A percentile compares a stretch with the other conserved stretches of the same genome.
phyloP scores from a whole-genome alignment of 140 eudicot genomes.

The Oenanthe javanica region DNA sequence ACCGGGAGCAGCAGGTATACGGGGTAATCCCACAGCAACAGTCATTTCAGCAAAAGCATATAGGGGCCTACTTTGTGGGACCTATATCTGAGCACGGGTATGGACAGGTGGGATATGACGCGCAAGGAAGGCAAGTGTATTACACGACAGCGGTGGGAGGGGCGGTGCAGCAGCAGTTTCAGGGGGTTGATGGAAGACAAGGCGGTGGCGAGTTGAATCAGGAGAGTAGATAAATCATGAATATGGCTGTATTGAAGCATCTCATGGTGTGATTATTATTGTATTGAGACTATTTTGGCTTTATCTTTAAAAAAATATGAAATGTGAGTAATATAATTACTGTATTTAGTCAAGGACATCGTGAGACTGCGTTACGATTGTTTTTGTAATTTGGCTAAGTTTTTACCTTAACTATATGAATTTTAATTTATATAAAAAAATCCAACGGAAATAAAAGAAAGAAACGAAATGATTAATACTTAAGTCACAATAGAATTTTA shows the following conservation, averaged over 20 bases:
- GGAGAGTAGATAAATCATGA: constrained; percentile 24
- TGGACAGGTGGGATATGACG: constrained; percentile 36
- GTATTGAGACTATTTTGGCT: too few relatives aligned
- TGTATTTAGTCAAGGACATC: too few relatives aligned
- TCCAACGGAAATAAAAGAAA: too few relatives aligned
- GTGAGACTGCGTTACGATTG: too few relatives aligned
- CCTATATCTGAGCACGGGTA: constrained; percentile 27
- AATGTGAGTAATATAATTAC: too few relatives aligned
- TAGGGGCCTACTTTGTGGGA: constrained; percentile 34
- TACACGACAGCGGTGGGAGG: constrained; percentile 28
- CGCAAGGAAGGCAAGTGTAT: constrained; percentile 44
- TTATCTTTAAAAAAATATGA: too few relatives aligned
- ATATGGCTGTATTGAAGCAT: not conserved
- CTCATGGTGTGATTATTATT: not conserved
- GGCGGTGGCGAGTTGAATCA: constrained; percentile 34
- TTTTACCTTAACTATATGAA: too few relatives aligned
- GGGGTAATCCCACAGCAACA: constrained; percentile 24
- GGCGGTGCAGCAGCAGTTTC: constrained; percentile 21
- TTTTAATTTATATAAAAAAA: too few relatives aligned
- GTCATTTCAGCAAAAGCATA: constrained; percentile 21
- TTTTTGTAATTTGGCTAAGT: too few relatives aligned
- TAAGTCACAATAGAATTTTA: too few relatives aligned
- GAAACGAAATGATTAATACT: too few relatives aligned
- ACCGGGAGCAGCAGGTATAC: constrained; percentile 42
- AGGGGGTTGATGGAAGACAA: constrained; percentile 26